phyloP scores from a whole-genome alignment of 2,329 filamentous ascomycete species.

The Chalaropsis ovoidea region DNA sequence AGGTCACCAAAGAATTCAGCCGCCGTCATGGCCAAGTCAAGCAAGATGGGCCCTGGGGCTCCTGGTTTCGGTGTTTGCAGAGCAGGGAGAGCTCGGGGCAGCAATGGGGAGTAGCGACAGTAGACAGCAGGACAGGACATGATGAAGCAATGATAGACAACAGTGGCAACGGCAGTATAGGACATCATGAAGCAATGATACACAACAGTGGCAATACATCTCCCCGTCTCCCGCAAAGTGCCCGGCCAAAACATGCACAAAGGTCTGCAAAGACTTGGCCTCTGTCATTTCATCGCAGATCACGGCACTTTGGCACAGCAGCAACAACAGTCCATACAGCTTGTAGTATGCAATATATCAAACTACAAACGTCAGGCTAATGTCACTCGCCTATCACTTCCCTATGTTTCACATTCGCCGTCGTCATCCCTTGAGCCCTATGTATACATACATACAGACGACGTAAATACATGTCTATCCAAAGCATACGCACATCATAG shows the following conservation, averaged over 20 bases:
- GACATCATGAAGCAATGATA: not conserved
- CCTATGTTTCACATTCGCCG: not conserved
- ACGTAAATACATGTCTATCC: not conserved
- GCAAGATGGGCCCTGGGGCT: not conserved
- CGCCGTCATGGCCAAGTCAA: slow-evolving; percentile 1
- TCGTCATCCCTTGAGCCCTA: slow-evolving; percentile 1
- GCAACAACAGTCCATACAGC: not conserved
- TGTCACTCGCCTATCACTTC: not conserved
- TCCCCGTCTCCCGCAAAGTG: not conserved
- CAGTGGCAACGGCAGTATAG: no score
- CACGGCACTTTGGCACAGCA: not conserved
- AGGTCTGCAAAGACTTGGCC: not conserved
- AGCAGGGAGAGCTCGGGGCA: not conserved
- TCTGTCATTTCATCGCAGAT: not conserved
- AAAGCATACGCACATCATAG: not conserved
- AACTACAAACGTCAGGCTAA: not conserved
- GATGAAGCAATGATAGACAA: not conserved
- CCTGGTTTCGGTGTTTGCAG: not conserved
- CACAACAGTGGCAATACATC: not conserved
- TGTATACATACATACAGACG: slow-evolving; percentile 7
- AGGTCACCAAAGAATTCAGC: not conserved
- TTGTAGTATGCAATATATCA: not conserved
- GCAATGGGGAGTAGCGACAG: not conserved
- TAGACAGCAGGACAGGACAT: not conserved
- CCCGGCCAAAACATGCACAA: not conserved